phyloP scores from a whole-genome alignment of 2,329 filamentous ascomycete genomes.

The Neurospora crassa region DNA sequence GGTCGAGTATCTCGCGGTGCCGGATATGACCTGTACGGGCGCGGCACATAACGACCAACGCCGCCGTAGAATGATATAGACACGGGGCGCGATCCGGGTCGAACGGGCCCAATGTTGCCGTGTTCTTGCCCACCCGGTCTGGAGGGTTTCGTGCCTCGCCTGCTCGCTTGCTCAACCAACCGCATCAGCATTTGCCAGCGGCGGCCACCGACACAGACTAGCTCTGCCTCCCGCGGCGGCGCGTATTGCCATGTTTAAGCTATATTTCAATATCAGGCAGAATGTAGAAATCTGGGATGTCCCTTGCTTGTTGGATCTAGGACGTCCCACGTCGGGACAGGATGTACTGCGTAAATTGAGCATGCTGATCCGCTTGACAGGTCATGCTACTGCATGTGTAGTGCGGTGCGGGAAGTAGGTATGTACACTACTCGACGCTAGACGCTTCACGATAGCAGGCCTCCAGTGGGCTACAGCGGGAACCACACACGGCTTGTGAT shows the following conservation, averaged over 20 bases:
- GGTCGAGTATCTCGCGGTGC: neutral
- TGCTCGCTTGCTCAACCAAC: neutral
- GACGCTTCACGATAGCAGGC: neutral
- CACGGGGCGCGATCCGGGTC: neutral
- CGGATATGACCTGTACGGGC: neutral
- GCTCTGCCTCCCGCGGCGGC: neutral
- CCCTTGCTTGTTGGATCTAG: neutral
- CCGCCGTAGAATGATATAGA: neutral
- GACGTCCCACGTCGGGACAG: neutral
- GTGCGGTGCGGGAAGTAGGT: neutral
- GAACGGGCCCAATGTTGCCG: neutral
- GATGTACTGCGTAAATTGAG: no score
- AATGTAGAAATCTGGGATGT: neutral
- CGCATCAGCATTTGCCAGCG: neutral
- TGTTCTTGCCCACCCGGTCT: neutral
- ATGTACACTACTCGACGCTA: neutral
- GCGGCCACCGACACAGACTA: neutral
- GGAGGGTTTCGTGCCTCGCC: neutral
- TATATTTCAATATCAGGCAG: neutral
- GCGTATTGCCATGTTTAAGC: neutral
- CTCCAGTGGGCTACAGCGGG: neutral
- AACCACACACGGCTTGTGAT: neutral
- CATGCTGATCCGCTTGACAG: neutral
- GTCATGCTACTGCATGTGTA: neutral
- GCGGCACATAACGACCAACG: neutral